Base-by-base conservation (phyloP, 306 rosid genomes). In the Adenanthera pavonina region DNA sequence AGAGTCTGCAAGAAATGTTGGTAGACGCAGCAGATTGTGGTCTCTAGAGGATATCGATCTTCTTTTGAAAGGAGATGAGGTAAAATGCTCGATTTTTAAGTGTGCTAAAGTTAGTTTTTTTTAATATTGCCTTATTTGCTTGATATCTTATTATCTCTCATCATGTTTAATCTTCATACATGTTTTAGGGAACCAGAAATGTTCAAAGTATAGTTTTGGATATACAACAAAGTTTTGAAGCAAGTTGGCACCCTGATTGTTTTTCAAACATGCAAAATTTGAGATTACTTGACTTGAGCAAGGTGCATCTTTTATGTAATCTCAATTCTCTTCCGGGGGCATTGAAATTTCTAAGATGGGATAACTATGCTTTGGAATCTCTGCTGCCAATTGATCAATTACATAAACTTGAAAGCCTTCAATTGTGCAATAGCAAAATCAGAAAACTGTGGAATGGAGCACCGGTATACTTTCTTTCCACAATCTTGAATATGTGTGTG, bases 251-350 rank as follows among this genome's bases (percentile, higher is more conserved):
- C 1, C 44, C 43, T 0, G 20, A 54, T 67, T 14, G 65, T 17
- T 69, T 78, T 38, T 53, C 76, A 41, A 69, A 69, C 6, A 78
- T 69, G 82, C 12, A 8, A 14, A 69, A 69, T 53, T 76, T 68
- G 38, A 68, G 35, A 54, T 8, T 78, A 2, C 76, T 78, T 16
- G 11, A 38, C 1, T 34, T 69, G 9, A 25, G 20, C 10, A 15
- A 43, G 46, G 67, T 78, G 69, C 34, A 30, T 25, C 74, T 54
- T 17, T 30, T 30, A 1, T 40, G 9, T 14, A 40, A 66, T 67
- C 69, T 53, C 76, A 69, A 54, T 8, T 56, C 35, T 41, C 54
- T 78, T 54, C 34, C 82, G 9, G 53, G 43, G 40, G 30, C 67
- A 43, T n/a, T 78, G 61, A 68, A 44, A 44, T 11, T 67, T 68